Conservation (phyloP, 2,329 filamentous ascomycete genomes). For the Claviceps purpurea region DNA sequence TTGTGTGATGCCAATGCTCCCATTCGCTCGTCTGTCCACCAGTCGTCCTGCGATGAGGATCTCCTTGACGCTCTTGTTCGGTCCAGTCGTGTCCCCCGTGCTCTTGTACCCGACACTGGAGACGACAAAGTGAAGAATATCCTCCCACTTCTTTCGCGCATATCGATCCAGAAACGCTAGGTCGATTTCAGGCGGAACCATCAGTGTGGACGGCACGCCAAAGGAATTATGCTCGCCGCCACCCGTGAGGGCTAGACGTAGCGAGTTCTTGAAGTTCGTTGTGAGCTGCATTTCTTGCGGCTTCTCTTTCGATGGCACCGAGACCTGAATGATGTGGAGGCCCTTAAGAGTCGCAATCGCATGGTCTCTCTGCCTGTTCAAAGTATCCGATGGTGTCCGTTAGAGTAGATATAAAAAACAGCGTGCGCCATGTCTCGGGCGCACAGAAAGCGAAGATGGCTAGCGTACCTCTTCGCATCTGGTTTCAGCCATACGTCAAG, state of each 20-base stretch:
- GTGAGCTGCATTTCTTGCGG: slow-evolving; percentile 64
- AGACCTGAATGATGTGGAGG: slow-evolving; percentile 72
- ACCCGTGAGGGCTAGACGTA: slow-evolving; percentile 78
- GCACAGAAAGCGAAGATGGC: neutral
- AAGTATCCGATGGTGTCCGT: slow-evolving; percentile 1
- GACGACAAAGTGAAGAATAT: slow-evolving; percentile 91
- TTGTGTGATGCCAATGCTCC: slow-evolving; percentile 72
- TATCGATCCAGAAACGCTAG: slow-evolving; percentile 68
- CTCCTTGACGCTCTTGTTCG: slow-evolving; percentile 70
- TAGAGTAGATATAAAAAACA: neutral
- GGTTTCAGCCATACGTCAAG: slow-evolving; percentile 79
- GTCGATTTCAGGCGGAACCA: slow-evolving; percentile 50
- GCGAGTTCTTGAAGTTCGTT: slow-evolving; percentile 67
- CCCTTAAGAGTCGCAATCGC: slow-evolving; percentile 68
- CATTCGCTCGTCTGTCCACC: slow-evolving; percentile 51
- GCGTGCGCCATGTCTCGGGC: neutral
- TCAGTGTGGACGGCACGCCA: slow-evolving; percentile 63
- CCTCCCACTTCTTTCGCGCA: slow-evolving; percentile 84
- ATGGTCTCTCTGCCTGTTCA: slow-evolving; percentile 60
- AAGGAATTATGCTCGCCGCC: slow-evolving; percentile 79
- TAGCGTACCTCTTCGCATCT: slow-evolving; percentile 28
- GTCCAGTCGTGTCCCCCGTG: slow-evolving; percentile 33
- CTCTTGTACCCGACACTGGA: slow-evolving; percentile 49
- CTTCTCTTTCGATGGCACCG: slow-evolving; percentile 44
- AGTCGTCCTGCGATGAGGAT: slow-evolving; percentile 70